Base-by-base conservation (phyloP, 352 stramenopile species). In the Globisporangium middletonii region DNA sequence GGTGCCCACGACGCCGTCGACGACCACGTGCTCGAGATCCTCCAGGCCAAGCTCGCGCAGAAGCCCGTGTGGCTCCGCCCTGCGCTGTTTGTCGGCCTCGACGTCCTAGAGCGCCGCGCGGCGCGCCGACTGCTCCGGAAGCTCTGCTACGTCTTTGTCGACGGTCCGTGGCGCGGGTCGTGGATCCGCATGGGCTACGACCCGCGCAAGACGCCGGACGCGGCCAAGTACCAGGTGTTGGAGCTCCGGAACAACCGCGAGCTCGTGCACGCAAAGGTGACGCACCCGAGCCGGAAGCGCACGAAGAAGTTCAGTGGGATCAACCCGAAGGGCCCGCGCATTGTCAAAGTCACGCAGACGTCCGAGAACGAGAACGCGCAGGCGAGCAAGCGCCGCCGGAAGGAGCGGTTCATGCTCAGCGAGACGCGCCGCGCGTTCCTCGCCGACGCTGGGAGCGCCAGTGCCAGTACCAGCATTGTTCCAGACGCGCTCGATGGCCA, bases 181-280 rank as follows among this genome's bases (percentile, higher is more conserved):
- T 93, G 80, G 80, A 85, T 93, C 19, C 81, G 82, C 27, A 88
- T 92, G 74, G 83, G 83, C 12, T 91, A 89, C 57, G 83, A 93
- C 48, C 83, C 83, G 6, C 68, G 83, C 30, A 63, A 55, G 43
- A 64, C 62, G 0, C 65, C 62, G 7, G 71, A 79, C 27, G 72
- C 78, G 8, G 80, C 77, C 26, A 68, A 66, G 49, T 91, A 84
- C 51, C 83, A 93, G 54, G 83, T 91, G 18, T 68, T 93, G 16
- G 83, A 93, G 62, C 65, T 93, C 43, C 79, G 83, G 51, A 89
- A 89, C 50, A 92, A 88, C 50, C 79, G 81, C 15, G 79, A 89
- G 53, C 72, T 93, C n/a, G 74, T 93, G 51, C 82, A 89, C 50
- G 75, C 80, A 0, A 88, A 90, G 41, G 79, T 93, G 51, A 89